Base-by-base conservation (phyloP, 2,329 filamentous ascomycete species). In the Apiospora hydei region DNA sequence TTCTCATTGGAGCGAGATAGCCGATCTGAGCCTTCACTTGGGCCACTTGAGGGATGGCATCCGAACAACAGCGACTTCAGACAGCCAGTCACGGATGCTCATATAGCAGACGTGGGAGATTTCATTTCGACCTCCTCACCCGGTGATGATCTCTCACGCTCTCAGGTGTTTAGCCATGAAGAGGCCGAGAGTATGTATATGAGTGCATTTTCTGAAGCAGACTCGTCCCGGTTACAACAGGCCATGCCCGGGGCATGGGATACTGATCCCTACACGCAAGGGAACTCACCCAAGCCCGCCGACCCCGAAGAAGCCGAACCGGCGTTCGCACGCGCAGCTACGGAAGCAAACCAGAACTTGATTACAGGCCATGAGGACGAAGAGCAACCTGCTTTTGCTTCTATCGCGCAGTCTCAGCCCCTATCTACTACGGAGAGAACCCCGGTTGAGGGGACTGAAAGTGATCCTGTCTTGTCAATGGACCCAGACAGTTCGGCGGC, bases 121-220 rank as follows among this genome's bases (percentile, higher is more conserved):
- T 64, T 64, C 10, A 34, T n/a, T 10, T 41, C 34, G 18, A n/a
- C 57, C 30, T 79, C 80, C 26, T 76, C 78, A 16, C 73, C 75
- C 44, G 75, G 57, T 47, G 76, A 82, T 44, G 89, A 91, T 73
- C 83, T 93, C 26, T 82, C 88, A 3, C 84, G 89, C 74, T 96
- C 94, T 6, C 91, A 89, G 53, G 78, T 95, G 1, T 96, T 93
- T 77, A 94, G 89, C 47, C 93, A 94, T 72, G 92, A 94, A 73
- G 93, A 96, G 74, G 93, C 93, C 0, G 91, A 94, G 78, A 96
- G 94, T 80, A 93, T 97, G 91, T 97, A 96, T 77, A 92, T 95
- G 91, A 96, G 90, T 74, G 90, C 90, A 1, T 88, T 92, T 69
- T 92, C 90, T 2, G 82, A 87, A 38, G 80, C 82, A 1, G 80